Percentiles rank a stretch among this genome's conserved stretches.
Evolutionary conservation across 2,329 filamentous ascomycete genomes (phyloP).

Genomic region (Sordariomycetes sp.): DNA sequence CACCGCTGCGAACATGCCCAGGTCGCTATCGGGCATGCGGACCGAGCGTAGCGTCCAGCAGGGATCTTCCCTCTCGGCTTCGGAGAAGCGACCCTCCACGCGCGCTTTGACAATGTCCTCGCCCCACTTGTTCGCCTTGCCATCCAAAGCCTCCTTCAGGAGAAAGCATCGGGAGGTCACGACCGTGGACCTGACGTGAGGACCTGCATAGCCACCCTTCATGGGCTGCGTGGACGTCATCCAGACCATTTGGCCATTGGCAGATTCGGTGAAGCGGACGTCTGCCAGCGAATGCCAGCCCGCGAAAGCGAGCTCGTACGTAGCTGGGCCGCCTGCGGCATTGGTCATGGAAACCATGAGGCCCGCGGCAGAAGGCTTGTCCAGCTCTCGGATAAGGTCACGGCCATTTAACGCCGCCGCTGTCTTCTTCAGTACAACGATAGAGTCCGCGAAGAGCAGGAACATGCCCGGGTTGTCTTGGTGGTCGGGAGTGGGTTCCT

Average conservation of each 20-base stretch:
- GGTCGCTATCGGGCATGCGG: slow-evolving; percentile 44
- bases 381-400: slow-evolving; percentile 70
- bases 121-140: slow-evolving; percentile 59
- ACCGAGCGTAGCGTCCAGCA: slow-evolving; percentile 69
- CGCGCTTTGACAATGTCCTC: slow-evolving; percentile 82
- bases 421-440: slow-evolving; percentile 65
- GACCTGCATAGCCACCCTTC: slow-evolving; percentile 36
- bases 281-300: slow-evolving; percentile 59
- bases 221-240: slow-evolving; percentile 52
- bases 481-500: slow-evolving; percentile 21
- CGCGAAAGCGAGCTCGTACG: slow-evolving; percentile 61
- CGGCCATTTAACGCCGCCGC: slow-evolving; percentile 54
- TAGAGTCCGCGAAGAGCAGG: slow-evolving; percentile 70
- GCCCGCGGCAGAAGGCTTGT: slow-evolving; percentile 58
- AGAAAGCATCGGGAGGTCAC: slow-evolving; percentile 55
- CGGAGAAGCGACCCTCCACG: slow-evolving; percentile 73
- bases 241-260: slow-evolving; percentile 51
- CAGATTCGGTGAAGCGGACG: slow-evolving; percentile 60
- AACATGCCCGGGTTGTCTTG: slow-evolving; percentile 54
- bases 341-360: slow-evolving; percentile 52
- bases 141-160: slow-evolving; percentile 64
- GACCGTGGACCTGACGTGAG: slow-evolving; percentile 29
- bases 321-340: slow-evolving; percentile 43
- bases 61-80: slow-evolving; percentile 67
- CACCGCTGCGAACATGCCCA: slow-evolving; percentile 51